phyloP scores from a whole-genome alignment of 208 protist genomes.

The Entamoeba moshkovskii region DNA sequence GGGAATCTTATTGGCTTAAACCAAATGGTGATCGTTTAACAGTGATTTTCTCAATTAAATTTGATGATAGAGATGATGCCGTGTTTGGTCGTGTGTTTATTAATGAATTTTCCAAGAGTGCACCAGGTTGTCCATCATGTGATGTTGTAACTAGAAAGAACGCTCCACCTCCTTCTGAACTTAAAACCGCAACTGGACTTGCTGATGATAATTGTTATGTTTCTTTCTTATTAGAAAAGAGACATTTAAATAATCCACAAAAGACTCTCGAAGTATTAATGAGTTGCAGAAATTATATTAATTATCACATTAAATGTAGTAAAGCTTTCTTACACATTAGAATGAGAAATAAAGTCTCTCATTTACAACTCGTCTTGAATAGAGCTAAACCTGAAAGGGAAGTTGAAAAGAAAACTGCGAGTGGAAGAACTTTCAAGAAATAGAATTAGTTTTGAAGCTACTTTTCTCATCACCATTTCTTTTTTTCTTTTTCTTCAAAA shows the following conservation, averaged over 20 bases:
- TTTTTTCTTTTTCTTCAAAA: too few relatives aligned
- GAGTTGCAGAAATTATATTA: constrained; percentile 18
- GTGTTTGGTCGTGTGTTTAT: constrained; percentile 5
- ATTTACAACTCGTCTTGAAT: constrained; percentile 1
- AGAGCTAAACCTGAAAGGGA: constrained; percentile 15
- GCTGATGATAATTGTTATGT: constrained; percentile 7
- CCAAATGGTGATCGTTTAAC: constrained; percentile 6
- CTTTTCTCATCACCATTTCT: too few relatives aligned
- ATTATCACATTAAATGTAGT: constrained; percentile 19
- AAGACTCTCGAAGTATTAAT: neutral
- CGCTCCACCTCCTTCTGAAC: neutral
- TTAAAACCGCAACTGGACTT: neutral
- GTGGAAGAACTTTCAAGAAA: constrained; percentile 10
- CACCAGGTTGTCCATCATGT: neutral
- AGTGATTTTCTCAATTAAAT: constrained; percentile 12
- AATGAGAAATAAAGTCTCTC: neutral
- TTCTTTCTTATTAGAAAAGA: constrained; percentile 5
- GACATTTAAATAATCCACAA: constrained; percentile 2
- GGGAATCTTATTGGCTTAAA: neutral
- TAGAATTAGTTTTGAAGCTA: neutral
- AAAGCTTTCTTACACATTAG: constrained; percentile 23
- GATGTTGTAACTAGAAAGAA: constrained; percentile 9
- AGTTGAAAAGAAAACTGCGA: constrained; percentile 8
- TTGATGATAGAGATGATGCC: constrained; percentile 6
- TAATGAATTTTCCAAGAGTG: constrained; percentile 4